Evolutionary conservation across 2,329 filamentous ascomycete genomes (phyloP), one percentile per base, ranked within the genome.

Genomic region (Fusarium sp.): DNA sequence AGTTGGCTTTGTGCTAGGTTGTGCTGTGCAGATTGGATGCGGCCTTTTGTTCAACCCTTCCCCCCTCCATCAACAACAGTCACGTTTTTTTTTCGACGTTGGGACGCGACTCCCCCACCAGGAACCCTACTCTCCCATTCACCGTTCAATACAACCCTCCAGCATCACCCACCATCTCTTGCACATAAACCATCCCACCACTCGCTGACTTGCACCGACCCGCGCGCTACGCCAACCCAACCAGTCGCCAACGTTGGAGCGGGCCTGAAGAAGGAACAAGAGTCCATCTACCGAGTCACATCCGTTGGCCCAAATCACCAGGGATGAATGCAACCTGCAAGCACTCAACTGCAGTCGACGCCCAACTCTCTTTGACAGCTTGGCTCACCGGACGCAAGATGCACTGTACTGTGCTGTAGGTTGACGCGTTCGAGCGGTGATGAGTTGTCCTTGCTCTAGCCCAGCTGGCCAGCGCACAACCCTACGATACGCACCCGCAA

Each of bases 391-490:
- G 68, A 74, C 64, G 71, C 65, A 69, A 62, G 43, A 66, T 32
- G 40, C 20, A 45, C 40, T 45, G 40, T 20, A 45, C 40, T 43
- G 40, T 20, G 20, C 40, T 43, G 40, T 58, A 56, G 43, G 43
- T 47, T 47, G 60, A 56, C 37, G 63, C n/a, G 52, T 40, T 35
- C 50, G 45, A 38, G 70, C 59, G 60, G 62, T 74, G 72, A 70
- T 78, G 76, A 70, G 74, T 70, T 78, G 76, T 78, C 71, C 27
- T 32, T 60, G 65, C 69, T 66, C 67, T 54, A 56, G 60, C 59
- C 14, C 58, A 38, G 35, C 40, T 35, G 60, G 35, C 57, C 71
- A 74, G 61, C 71, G 47, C 65, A 75, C 56, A 75, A 47, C 17
- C 43, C 25, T 38, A 43, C 54, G 30, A n/a, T 35, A 22, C 14